Conservation (phyloP, 2,329 filamentous ascomycete genomes). For the Colletotrichum gigasporum region DNA sequence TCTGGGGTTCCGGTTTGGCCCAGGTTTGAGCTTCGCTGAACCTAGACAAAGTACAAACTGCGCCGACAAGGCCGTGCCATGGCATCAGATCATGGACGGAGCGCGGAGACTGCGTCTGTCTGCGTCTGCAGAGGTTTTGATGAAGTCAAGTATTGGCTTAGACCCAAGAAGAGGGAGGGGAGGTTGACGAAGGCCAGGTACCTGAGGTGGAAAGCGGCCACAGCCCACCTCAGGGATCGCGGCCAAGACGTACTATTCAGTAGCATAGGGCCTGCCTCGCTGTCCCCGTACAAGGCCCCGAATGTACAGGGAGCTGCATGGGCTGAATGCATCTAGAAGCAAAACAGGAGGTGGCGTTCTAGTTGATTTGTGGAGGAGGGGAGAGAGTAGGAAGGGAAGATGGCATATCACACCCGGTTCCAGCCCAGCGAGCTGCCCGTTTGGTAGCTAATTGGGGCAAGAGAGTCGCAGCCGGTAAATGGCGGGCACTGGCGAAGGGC, state of each 20-base stretch:
- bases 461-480: too few relatives aligned
- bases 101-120: too few relatives aligned
- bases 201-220: background rate
- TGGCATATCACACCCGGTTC: too few relatives aligned
- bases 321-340: slow-evolving; percentile 30
- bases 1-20: slow-evolving; percentile 2
- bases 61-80: background rate
- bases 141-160: too few relatives aligned
- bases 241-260: slow-evolving; percentile 21
- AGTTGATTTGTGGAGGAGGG: background rate
- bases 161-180: background rate
- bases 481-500: too few relatives aligned
- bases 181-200: too few relatives aligned
- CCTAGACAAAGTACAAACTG: background rate
- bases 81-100: background rate
- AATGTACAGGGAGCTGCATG: slow-evolving; percentile 4
- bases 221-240: background rate
- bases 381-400: background rate
- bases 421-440: background rate
- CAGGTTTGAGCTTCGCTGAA: slow-evolving; percentile 2
- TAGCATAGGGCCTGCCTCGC: background rate
- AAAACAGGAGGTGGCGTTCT: slow-evolving; percentile 14
- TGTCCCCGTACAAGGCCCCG: slow-evolving; percentile 3
- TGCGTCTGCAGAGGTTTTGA: too few relatives aligned
- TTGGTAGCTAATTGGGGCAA: background rate